Percentiles rank a stretch among this genome's conserved stretches.
Evolutionary conservation across 306 rosid genomes (phyloP).

Genomic region (Morella rubra): DNA sequence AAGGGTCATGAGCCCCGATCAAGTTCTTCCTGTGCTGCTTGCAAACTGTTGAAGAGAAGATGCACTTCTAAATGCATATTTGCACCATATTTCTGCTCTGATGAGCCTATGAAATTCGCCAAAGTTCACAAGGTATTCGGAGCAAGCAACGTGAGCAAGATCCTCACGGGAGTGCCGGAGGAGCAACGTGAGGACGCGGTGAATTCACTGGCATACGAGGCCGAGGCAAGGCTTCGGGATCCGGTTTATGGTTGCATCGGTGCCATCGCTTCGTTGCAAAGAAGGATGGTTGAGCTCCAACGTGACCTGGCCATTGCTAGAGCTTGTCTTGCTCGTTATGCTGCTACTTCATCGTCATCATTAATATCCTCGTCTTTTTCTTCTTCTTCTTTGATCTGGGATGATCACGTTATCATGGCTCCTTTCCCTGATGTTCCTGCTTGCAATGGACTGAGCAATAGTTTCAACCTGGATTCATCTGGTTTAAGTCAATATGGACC

Average conservation of each 20-base stretch:
- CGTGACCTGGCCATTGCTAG: slow-evolving; percentile 75
- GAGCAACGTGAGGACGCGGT: slow-evolving; percentile 83
- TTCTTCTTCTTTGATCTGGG: slow-evolving; percentile 22
- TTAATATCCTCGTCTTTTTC: not conserved
- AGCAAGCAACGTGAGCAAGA: slow-evolving; percentile 96
- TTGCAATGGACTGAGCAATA: slow-evolving; percentile 45
- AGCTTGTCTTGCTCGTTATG: slow-evolving; percentile 72
- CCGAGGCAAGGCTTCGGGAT: slow-evolving; percentile 78
- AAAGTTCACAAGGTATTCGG: slow-evolving; percentile 95
- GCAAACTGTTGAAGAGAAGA: slow-evolving; percentile 78
- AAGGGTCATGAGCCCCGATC: slow-evolving; percentile 78
- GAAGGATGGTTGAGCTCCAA: slow-evolving; percentile 72
- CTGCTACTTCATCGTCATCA: slow-evolving; percentile 21
- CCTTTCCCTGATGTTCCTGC: slow-evolving; percentile 45
- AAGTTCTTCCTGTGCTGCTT: slow-evolving; percentile 91
- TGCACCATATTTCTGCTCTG: slow-evolving; percentile 79
- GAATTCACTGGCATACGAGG: slow-evolving; percentile 82
- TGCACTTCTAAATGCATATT: slow-evolving; percentile 80
- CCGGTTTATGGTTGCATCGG: slow-evolving; percentile 98
- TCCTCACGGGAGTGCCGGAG: slow-evolving; percentile 74
- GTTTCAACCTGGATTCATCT: slow-evolving; percentile 41
- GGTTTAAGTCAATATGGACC: slow-evolving; percentile 45
- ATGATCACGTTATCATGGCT: slow-evolving; percentile 34
- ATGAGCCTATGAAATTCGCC: slow-evolving; percentile 78
- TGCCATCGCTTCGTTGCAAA: slow-evolving; percentile 67